Conservation (phyloP, 345 rosid genomes). For the Clausena lansium region DNA sequence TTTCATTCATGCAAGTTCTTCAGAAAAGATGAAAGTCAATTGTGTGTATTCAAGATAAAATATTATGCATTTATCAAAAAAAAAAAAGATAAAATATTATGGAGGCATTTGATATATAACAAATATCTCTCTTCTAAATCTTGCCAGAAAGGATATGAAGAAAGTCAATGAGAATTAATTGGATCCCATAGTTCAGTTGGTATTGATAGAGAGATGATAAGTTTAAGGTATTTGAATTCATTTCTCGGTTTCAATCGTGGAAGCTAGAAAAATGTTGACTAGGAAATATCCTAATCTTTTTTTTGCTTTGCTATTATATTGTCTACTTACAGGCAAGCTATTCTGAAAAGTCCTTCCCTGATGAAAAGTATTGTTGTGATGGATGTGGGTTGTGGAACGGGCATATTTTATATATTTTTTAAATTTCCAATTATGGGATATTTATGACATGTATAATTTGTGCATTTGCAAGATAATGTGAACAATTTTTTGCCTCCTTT, state of each 20-base stretch:
- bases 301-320: too few relatives aligned
- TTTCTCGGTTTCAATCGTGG: not conserved
- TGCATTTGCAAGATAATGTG: not conserved
- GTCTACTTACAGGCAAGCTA: conserved; percentile 62
- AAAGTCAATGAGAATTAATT: conserved; percentile 77
- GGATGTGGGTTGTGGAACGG: conserved; percentile 98
- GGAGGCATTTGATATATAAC: conserved; percentile 11
- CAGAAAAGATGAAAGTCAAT: conserved; percentile 23
- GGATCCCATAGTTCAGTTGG: conserved; percentile 84
- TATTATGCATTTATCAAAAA: too few relatives aligned
- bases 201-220: conserved; percentile 85
- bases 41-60: conserved; percentile 24
- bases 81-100: conserved; percentile 18
- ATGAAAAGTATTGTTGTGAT: conserved; percentile 70
- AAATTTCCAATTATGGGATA: not conserved
- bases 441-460: not conserved
- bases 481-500: too few relatives aligned
- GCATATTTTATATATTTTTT: conserved; percentile 41
- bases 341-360: conserved; percentile 76
- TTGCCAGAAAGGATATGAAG: conserved; percentile 44
- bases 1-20: conserved; percentile 35
- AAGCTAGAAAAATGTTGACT: conserved; percentile 3
- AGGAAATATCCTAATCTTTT: too few relatives aligned
- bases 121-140: conserved; percentile 32
- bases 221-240: conserved; percentile 55